A percentile compares a stretch with the other conserved stretches of the same genome.
These are phyloP conservation scores for Phytopythium delawarense DNA, from an alignment of 352 stramenopile species.

Conservation along the genomic window DNA sequence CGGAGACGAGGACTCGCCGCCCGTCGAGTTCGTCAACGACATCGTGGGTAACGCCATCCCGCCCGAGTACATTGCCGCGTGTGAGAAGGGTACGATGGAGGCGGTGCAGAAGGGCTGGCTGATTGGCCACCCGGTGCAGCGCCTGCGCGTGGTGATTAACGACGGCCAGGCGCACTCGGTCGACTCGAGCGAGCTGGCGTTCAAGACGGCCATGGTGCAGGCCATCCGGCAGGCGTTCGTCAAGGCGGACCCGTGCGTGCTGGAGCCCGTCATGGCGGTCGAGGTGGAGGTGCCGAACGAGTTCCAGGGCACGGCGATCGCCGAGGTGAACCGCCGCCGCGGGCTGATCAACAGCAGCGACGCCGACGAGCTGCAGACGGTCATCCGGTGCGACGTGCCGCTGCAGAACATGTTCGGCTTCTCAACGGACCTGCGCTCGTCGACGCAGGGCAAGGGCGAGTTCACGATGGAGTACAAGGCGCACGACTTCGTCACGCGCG, in stretches of 20 bases:
- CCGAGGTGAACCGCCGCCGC: constrained; percentile 92
- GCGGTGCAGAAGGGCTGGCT: constrained; percentile 94
- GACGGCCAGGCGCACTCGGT: constrained; percentile 95
- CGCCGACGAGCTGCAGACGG: constrained; percentile 92
- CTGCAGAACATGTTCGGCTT: constrained; percentile 99
- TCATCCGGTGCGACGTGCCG: constrained; percentile 93
- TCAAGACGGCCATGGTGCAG: constrained; percentile 94
- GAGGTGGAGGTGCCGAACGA: constrained; percentile 93
- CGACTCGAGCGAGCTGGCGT: constrained; percentile 98
- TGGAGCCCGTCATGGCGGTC: constrained; percentile 97
- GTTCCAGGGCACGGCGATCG: constrained; percentile 95
- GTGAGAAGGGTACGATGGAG: constrained; percentile 97
- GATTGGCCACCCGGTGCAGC: constrained; percentile 94
- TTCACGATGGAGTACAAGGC: constrained; percentile 99
- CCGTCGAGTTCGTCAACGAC: constrained; percentile 96
- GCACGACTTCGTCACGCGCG: constrained; percentile 91
- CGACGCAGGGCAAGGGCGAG: constrained; percentile 97
- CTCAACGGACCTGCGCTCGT: constrained; percentile 95
- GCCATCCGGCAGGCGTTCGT: constrained; percentile 95
- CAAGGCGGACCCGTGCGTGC: constrained; percentile 89
- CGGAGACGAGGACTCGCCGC: constrained; percentile 19
- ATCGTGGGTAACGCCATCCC: constrained; percentile 98
- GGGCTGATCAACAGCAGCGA: constrained; percentile 96
- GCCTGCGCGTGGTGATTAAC: constrained; percentile 83
- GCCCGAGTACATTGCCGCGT: constrained; percentile 97